A percentile compares a stretch with the other conserved stretches of the same genome.
Conservation (phyloP, 2,329 filamentous ascomycete genomes). For the Tolypocladium nubicola region DNA sequence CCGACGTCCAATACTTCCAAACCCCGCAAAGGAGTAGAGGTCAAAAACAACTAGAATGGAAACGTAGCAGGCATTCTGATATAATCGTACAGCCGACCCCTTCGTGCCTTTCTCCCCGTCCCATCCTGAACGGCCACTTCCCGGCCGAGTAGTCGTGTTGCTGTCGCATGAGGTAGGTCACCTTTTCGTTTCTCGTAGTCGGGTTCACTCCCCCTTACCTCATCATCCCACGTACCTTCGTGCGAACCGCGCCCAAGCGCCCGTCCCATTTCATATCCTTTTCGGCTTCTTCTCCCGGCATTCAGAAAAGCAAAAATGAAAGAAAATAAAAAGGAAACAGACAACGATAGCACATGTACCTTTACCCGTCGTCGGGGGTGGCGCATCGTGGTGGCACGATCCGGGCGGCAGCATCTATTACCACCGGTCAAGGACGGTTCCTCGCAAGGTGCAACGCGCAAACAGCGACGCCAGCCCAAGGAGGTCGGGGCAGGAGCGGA, state of each 20-base stretch:
- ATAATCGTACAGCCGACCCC: constrained; percentile 10
- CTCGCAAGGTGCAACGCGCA: constrained; percentile 8
- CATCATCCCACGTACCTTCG: background rate
- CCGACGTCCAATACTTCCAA: background rate
- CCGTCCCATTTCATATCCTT: background rate
- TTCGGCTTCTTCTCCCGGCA: background rate
- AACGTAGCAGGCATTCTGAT: constrained; percentile 6
- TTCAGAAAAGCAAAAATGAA: background rate
- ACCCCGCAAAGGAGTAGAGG: background rate
- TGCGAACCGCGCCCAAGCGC: background rate
- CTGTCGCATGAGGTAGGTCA: background rate
- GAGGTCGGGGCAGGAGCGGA: background rate
- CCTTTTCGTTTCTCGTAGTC: constrained; percentile 2
- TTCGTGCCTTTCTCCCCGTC: constrained; percentile 2
- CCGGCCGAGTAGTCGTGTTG: background rate
- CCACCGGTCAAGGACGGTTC: constrained; percentile 24
- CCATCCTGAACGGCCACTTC: background rate
- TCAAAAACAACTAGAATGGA: constrained; percentile 2
- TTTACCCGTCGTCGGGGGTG: background rate
- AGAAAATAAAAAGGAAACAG: background rate
- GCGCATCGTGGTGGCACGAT: background rate
- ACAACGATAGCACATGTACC: background rate
- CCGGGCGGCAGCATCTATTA: constrained; percentile 19
- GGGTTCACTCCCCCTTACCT: background rate
- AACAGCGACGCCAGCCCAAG: constrained; percentile 8